A percentile compares a stretch with the other conserved stretches of the same genome.
These are phyloP conservation scores for Orbilia quercus DNA, from an alignment of 2,329 filamentous ascomycete genomes.

Conservation along the genomic window DNA sequence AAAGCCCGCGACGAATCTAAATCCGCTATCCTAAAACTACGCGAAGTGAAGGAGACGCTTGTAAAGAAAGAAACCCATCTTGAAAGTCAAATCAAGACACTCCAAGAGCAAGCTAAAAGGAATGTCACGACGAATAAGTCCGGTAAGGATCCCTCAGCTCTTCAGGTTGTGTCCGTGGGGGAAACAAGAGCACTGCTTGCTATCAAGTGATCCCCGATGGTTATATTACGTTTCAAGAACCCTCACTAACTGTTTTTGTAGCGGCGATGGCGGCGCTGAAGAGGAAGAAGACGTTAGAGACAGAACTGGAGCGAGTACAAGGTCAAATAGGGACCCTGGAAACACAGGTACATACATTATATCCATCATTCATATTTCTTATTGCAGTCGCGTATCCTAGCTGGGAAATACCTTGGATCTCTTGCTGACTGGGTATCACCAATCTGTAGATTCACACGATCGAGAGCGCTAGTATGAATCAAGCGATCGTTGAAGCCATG, in stretches of 20 bases:
- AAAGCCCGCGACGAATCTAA: constrained; percentile 95
- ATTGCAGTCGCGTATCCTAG: background rate
- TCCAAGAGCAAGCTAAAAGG: constrained; percentile 88
- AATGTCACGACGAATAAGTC: constrained; percentile 89
- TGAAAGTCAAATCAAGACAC: constrained; percentile 90
- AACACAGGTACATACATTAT: constrained; percentile 70
- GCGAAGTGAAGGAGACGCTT: constrained; percentile 94
- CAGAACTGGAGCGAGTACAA: constrained; percentile 88
- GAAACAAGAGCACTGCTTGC: too few species aligned
- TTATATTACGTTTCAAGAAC: background rate
- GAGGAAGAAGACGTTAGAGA: constrained; percentile 94
- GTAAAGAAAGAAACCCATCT: constrained; percentile 95
- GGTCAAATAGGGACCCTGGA: constrained; percentile 92
- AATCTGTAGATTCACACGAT: constrained; percentile 80
- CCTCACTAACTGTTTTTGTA: constrained; percentile 63
- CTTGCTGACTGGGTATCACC: background rate
- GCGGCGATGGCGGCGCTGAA: constrained; percentile 89
- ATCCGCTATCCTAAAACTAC: constrained; percentile 90
- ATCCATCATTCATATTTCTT: background rate
- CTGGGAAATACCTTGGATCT: background rate
- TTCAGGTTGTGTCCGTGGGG: background rate
- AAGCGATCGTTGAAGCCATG: constrained; percentile 94
- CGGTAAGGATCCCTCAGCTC: constrained; percentile 67
- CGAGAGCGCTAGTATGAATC: constrained; percentile 98
- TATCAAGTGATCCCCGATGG: background rate